Evolutionary conservation across 108 stramenopile species (phyloP).

Genomic region (Cyclotella choctawhatcheeana): DNA sequence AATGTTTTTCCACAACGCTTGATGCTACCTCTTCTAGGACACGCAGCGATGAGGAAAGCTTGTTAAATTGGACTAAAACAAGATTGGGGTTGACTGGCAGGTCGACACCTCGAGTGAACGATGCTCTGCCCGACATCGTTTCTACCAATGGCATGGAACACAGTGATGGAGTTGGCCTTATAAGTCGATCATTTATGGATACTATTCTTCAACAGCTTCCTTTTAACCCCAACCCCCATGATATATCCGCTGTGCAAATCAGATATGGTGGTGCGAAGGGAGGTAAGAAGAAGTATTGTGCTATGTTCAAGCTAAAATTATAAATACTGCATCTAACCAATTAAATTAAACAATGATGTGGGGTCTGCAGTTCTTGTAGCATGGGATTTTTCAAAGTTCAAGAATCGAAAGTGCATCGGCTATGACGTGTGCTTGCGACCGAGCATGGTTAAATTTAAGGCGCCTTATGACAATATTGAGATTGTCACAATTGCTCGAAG

Average conservation of each 20-base stretch:
- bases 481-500: conserved; percentile 23
- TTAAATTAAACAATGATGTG: no score
- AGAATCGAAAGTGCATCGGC: background rate
- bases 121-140: conserved; percentile 15
- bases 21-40: background rate
- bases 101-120: conserved; percentile 5
- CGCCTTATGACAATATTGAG: conserved; percentile 23
- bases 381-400: conserved; percentile 20
- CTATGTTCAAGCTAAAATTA: no score
- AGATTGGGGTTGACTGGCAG: background rate
- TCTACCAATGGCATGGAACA: conserved; percentile 9
- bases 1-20: conserved; percentile 44
- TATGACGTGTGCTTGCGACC: conserved; percentile 25
- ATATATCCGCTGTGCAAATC: conserved; percentile 33
- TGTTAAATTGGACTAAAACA: background rate
- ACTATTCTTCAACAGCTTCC: conserved; percentile 16
- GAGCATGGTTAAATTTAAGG: conserved; percentile 37
- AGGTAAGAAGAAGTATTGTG: background rate
- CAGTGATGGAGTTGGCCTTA: conserved; percentile 36
- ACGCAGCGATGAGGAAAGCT: background rate
- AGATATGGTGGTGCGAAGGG: conserved; percentile 39
- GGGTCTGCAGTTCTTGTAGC: conserved; percentile 18
- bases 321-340: no score
- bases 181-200: conserved; percentile 4
- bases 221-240: conserved; percentile 22